Base-by-base conservation (phyloP, 306 rosid species). In the Cicer cuneatum region DNA sequence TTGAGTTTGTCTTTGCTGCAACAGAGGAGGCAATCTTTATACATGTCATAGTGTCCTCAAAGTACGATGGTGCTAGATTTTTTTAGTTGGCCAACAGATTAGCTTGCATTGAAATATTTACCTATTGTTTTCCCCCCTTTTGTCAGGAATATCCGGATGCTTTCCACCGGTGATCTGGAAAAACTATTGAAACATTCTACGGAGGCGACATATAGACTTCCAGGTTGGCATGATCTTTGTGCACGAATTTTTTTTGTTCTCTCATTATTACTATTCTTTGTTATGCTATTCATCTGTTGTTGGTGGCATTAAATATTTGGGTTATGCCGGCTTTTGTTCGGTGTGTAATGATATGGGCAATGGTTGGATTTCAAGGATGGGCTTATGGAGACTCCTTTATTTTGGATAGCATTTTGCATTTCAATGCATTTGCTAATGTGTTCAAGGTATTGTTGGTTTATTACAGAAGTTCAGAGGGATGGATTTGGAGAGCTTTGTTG, bases 1-100 rank as follows among this genome's bases (percentile, higher is more conserved):
- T 94, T 66, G 99, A 94, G 80, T 94, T 94, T 84, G 78, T 87
- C 54, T 91, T 94, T 91, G 81, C 97, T 85, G 97, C 96, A 46
- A 90, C 90, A 8, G 96, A 92, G 77, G 99, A 94, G 83, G 96
- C 96, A 72, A 83, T 94, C 70, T 90, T 88, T 75, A 85, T 92
- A 72, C 97, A 94, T 79, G 97, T 81, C 73, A 78, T 91, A 61
- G 87, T 90, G 51, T 90, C 97, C 47, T 90, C 96, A 49, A 94
- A 94, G 99, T 94, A 87, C 39, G 82, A 59, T 8, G 18, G 16
- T 75, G 58, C 68, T 16, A 14, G 61, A 41, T 13, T 53, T 74
- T 74, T 79, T 72, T 66, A 61, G 62, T 78, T 60, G 29, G 37
- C 52, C 73, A 46, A 45, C 61, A 52, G 60, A 58, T 46, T 72